phyloP scores from a whole-genome alignment of 1,284 basidiomycete genomes.

The Moniliophthora roreri region DNA sequence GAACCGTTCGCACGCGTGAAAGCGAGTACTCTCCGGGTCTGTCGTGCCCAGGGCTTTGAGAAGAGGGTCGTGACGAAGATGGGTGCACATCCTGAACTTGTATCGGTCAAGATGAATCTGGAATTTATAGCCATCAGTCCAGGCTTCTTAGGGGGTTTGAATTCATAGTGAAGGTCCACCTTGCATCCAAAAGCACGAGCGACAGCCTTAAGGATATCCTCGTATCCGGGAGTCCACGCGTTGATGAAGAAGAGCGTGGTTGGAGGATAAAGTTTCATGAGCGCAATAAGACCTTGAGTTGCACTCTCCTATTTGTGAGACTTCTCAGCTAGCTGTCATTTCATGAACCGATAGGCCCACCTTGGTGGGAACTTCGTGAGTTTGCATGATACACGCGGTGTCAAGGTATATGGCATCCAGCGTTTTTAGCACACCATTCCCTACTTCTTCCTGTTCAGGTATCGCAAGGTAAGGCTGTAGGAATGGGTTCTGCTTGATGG shows the following conservation, averaged over 20 bases:
- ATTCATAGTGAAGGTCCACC: conserved; percentile 34
- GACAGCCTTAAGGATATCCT: conserved; percentile 79
- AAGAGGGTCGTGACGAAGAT: conserved; percentile 57
- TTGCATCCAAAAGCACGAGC: conserved; percentile 60
- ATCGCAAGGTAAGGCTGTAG: conserved; percentile 69
- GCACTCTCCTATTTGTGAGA: conserved; percentile 55
- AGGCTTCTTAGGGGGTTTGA: not conserved
- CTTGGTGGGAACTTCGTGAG: conserved; percentile 69
- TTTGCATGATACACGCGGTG: conserved; percentile 69
- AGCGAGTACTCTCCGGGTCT: conserved; percentile 64
- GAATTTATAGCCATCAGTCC: not conserved
- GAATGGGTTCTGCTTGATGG: conserved; percentile 64
- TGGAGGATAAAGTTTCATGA: conserved; percentile 68
- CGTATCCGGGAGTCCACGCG: conserved; percentile 92
- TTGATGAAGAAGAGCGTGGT: conserved; percentile 85
- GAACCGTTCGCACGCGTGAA: conserved; percentile 90
- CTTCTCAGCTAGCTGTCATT: not conserved
- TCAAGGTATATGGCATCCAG: conserved; percentile 88
- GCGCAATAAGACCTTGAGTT: conserved; percentile 60
- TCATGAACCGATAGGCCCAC: conserved; percentile 33
- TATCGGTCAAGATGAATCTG: conserved; percentile 91
- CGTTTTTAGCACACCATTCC: conserved; percentile 27
- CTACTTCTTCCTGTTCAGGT: not conserved
- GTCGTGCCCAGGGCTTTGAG: conserved; percentile 64
- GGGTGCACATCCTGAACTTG: conserved; percentile 70